Percentiles rank a stretch among this genome's conserved stretches.
Evolutionary conservation across 345 rosid species (phyloP).

Genomic region (Gossypium ekmanianum): DNA sequence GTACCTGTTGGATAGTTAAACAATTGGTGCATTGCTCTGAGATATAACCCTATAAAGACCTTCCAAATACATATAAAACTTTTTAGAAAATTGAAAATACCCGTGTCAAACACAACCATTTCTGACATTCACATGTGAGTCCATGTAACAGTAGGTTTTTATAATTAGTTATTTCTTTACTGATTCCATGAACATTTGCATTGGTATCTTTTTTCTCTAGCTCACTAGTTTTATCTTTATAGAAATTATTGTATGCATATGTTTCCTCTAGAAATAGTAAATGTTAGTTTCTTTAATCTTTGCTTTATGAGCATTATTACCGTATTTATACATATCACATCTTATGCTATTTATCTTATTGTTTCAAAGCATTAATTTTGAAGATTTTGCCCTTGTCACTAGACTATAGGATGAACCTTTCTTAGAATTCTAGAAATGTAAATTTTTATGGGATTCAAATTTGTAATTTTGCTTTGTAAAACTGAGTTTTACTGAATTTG

Average conservation of each 20-base stretch:
- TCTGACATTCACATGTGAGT: background rate
- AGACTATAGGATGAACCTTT: slow-evolving; percentile 11
- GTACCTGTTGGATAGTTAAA: background rate
- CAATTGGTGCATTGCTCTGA: background rate
- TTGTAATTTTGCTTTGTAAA: slow-evolving; percentile 21
- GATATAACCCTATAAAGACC: background rate
- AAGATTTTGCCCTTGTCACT: slow-evolving; percentile 6
- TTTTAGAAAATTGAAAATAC: background rate
- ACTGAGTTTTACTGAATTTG: slow-evolving; percentile 5
- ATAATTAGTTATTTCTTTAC: background rate
- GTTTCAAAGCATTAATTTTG: background rate
- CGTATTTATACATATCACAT: background rate
- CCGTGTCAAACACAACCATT: background rate
- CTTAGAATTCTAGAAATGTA: slow-evolving; percentile 23
- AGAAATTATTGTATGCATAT: background rate
- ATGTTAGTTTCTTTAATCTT: background rate
- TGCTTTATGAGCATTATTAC: background rate
- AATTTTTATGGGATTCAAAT: slow-evolving; percentile 17
- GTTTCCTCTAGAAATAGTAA: background rate
- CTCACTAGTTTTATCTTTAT: background rate
- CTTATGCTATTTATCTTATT: slow-evolving; percentile 1
- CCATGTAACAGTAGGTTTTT: background rate
- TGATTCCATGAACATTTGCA: background rate
- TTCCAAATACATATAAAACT: background rate
- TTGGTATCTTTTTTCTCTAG: background rate